Evolutionary conservation across 805 yeast genomes (phyloP).

Genomic region (Lipomyces starkeyi): DNA sequence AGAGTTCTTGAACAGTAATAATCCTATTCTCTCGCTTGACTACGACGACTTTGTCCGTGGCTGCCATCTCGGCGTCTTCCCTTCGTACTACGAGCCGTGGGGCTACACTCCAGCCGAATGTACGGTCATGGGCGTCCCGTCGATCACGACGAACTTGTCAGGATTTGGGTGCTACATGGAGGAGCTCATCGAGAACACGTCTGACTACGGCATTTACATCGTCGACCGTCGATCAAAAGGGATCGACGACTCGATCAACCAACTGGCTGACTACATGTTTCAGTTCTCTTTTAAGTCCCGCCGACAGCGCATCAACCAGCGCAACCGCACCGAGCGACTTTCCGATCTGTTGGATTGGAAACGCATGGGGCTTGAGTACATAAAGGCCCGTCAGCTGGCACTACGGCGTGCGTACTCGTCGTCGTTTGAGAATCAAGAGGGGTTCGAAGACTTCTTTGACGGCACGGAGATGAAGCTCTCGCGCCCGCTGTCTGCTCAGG

Average conservation of each 20-base stretch:
- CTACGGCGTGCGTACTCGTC: conserved; percentile 94
- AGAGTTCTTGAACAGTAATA: conserved; percentile 91
- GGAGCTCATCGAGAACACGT: conserved; percentile 89
- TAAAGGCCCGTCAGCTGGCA: conserved; percentile 91
- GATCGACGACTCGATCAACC: conserved; percentile 92
- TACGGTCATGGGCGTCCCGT: conserved; percentile 99
- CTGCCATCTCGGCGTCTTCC: conserved; percentile 97
- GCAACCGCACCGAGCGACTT: conserved; percentile 94
- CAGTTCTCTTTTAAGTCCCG: conserved; percentile 87
- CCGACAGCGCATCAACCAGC: conserved; percentile 96
- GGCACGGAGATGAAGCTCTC: conserved; percentile 62
- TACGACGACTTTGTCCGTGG: conserved; percentile 98
- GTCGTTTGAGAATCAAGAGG: conserved; percentile 56
- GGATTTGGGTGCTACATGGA: conserved; percentile 99
- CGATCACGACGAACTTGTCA: conserved; percentile 91
- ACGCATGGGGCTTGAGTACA: conserved; percentile 95
- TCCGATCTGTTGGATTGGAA: conserved; percentile 96
- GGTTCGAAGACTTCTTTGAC: conserved; percentile 38
- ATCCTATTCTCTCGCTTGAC: conserved; percentile 90
- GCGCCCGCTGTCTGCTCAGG: conserved; percentile 95
- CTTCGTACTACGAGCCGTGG: conserved; percentile 99
- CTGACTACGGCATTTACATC: conserved; percentile 95
- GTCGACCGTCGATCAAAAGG: conserved; percentile 93
- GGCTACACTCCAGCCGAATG: conserved; percentile 99
- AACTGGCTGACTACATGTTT: conserved; percentile 85